Base-by-base conservation (phyloP, 768 basidiomycete genomes). In the Hericium coralloides region DNA sequence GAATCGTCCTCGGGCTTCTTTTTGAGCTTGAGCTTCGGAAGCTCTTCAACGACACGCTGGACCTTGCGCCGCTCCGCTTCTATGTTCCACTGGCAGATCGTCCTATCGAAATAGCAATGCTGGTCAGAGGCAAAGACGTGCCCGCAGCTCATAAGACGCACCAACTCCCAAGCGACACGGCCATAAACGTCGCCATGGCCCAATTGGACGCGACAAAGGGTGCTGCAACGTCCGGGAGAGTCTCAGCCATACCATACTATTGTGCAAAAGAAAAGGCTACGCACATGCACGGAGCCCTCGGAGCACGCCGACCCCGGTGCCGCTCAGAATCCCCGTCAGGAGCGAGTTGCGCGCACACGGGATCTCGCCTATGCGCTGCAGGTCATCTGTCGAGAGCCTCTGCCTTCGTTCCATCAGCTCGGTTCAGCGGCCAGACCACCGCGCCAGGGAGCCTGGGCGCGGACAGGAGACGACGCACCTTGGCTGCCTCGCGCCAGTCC, bases 281-380 rank as follows among this genome's bases (percentile, higher is more conserved):
- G 56, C 67, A 89, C 89, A 74, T 12, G 81, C 70, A 64, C 79
- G 79, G 63, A 90, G 69, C 2, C 82, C 84, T 55, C 89, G 79
- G 55, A 92, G 80, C 55, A 87, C 73, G 18, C 90, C 91, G 55
- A 92, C 79, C 1, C 88, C 90, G 1, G 76, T 77, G 14, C 90
- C 90, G 57, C 85, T 83, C n/a, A 83, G 85, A 62, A 92, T 91
- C 14, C 90, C 90, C 53, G 78, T 80, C 61, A 92, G 70, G 38
- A 92, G 70, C 65, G 86, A 86, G 58, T 80, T 85, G 38, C 91
- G 77, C 50, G 85, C 87, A 65, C 90, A 92, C 2, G 89, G 90
- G 12, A 90, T 76, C 63, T 89, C 81, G 52, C 77, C 76, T 51
- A 92, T 76, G 66, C 81, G 77, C 59, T 75, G 73, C 17, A 83